Base-by-base conservation (phyloP, 257 asterid genomes). In the Jaltomata sinuosa region DNA sequence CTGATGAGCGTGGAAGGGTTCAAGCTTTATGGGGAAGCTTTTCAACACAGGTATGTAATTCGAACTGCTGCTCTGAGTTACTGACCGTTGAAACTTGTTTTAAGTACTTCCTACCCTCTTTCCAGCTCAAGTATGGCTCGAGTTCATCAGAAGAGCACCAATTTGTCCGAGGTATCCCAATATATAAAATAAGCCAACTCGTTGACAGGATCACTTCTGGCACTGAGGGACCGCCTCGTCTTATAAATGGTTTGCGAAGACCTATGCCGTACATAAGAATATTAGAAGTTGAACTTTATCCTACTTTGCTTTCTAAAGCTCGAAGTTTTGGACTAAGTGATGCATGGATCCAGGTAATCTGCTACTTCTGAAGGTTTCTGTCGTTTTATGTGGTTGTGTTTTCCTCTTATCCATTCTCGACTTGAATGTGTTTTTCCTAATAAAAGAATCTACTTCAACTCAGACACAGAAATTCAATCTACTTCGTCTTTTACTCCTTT, bases 1-100 rank as follows among this genome's bases (percentile, higher is more conserved):
- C 98, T 8, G 98, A 97, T 91, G 98, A 97, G 83, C 90, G 80
- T 85, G 99, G 99, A 86, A 91, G 98, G 88, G 99, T 97, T 88
- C 92, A 87, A 86, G 99, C 99, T 65, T 59, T 97, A 81, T 96
- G 99, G 99, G 98, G 99, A 89, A 94, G 98, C 91, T 96, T 96
- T 87, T 96, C 98, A 71, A 91, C 97, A 8, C 98, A 95, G 99
- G 98, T 97, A 85, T 85, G 83, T 81, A 79, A 90, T 31, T 65
- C 83, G 52, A 36, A 85, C 68, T 49, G 47, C 78, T 88, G 54
- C 72, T 74, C 80, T 11, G 59, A 84, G 87, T 57, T 83, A 25
- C 76, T 76, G 53, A 74, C 85, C 32, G 31, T 31, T 2, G 4
- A 83, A 42, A 42, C 52, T 45, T 45, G 80, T 67, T 83, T 59